Conservation (phyloP, 768 basidiomycete genomes). For the Pulveroboletus sp. region DNA sequence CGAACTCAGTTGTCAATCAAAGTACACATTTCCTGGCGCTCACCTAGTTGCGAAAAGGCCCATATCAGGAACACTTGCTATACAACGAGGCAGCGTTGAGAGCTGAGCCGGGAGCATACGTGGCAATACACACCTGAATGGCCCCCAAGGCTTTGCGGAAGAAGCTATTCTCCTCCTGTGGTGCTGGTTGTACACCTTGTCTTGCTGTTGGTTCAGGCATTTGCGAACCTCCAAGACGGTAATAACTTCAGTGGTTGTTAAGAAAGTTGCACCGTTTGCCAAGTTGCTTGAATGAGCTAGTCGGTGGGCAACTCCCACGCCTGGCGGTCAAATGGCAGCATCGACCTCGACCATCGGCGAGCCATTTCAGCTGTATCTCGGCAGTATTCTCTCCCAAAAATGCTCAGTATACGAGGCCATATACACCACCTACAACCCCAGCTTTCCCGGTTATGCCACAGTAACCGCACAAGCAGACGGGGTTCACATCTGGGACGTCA, state of each 20-base stretch:
- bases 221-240: slow-evolving; percentile 1
- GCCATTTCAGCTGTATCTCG: slow-evolving; percentile 27
- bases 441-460: slow-evolving; percentile 54
- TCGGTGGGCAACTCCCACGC: slow-evolving; percentile 22
- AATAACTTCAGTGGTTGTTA: neutral
- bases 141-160: slow-evolving; percentile 34
- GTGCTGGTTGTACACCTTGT: slow-evolving; percentile 16
- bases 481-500: slow-evolving; percentile 68
- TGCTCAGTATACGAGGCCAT: slow-evolving; percentile 3
- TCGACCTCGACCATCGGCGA: slow-evolving; percentile 25
- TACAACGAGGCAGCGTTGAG: slow-evolving; percentile 5
- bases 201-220: slow-evolving; percentile 26
- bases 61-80: slow-evolving; percentile 70
- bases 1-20: neutral
- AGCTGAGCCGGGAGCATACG: neutral
- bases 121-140: slow-evolving; percentile 38
- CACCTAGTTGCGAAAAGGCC: slow-evolving; percentile 63
- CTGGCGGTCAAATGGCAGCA: neutral
- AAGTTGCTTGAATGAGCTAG: neutral
- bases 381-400: slow-evolving; percentile 18
- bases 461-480: slow-evolving; percentile 71
- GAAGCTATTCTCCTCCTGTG: slow-evolving; percentile 32
- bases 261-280: neutral
- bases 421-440: slow-evolving; percentile 15
- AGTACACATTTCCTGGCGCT: slow-evolving; percentile 13